phyloP scores from a whole-genome alignment of 108 stramenopile species.

The Nitzschia sp. region DNA sequence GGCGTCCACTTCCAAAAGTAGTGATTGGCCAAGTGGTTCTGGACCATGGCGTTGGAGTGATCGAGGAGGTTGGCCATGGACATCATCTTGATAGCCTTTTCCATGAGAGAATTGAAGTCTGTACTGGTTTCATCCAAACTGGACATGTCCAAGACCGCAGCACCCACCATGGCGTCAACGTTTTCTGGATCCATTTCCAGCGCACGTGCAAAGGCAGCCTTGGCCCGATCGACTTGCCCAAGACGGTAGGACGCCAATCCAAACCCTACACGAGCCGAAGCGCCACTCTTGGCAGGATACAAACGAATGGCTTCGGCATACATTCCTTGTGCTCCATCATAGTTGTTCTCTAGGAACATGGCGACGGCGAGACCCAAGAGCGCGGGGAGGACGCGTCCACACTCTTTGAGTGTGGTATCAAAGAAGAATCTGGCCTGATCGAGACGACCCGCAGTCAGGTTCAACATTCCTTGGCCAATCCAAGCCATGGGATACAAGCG shows the following conservation, averaged over 20 bases:
- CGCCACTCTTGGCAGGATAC: slow-evolving; percentile 47
- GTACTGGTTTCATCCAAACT: slow-evolving; percentile 61
- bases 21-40: slow-evolving; percentile 95
- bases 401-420: slow-evolving; percentile 68
- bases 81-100: slow-evolving; percentile 81
- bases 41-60: slow-evolving; percentile 88
- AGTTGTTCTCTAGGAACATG: slow-evolving; percentile 61
- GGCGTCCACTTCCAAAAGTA: slow-evolving; percentile 93
- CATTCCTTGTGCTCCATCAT: slow-evolving; percentile 52
- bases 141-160: slow-evolving; percentile 75
- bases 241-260: slow-evolving; percentile 79
- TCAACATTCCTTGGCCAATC: slow-evolving; percentile 81
- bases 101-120: slow-evolving; percentile 58
- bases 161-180: slow-evolving; percentile 77
- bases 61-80: slow-evolving; percentile 90
- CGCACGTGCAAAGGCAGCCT: slow-evolving; percentile 76
- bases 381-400: slow-evolving; percentile 76
- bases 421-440: slow-evolving; percentile 86
- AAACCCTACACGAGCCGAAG: slow-evolving; percentile 70
- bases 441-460: slow-evolving; percentile 44
- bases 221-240: slow-evolving; percentile 87
- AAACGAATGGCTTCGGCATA: slow-evolving; percentile 71
- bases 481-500: slow-evolving; percentile 84
- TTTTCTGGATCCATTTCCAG: slow-evolving; percentile 77
- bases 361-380: slow-evolving; percentile 83